A percentile compares a stretch with the other conserved stretches of the same genome.
These are phyloP conservation scores for Trichophyton verrucosum DNA, from an alignment of 2,329 filamentous ascomycete species.

Conservation along the genomic window DNA sequence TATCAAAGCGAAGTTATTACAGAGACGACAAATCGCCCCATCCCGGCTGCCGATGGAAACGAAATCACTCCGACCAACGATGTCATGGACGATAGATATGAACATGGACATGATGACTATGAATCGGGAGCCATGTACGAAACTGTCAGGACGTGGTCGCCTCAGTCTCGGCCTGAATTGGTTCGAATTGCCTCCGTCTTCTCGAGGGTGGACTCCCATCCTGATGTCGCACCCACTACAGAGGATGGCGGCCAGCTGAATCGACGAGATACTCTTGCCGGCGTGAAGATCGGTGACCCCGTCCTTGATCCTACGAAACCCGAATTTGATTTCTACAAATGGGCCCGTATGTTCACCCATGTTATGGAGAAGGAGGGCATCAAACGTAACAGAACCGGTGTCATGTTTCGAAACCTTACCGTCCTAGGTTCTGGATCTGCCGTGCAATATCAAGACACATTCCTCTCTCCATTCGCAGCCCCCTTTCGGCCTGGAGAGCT, in stretches of 20 bases:
- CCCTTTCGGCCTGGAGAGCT: conserved; percentile 48
- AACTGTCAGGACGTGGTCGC: conserved; percentile 8
- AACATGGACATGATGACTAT: background rate
- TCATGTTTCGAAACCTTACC: conserved; percentile 53
- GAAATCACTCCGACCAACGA: background rate
- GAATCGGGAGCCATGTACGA: conserved; percentile 7
- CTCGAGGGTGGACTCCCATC: conserved; percentile 7
- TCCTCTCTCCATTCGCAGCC: conserved; percentile 46
- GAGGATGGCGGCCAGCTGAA: conserved; percentile 5
- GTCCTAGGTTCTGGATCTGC: conserved; percentile 56
- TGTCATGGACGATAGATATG: background rate
- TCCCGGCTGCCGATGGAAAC: background rate
- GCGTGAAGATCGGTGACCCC: conserved; percentile 35
- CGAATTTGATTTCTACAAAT: conserved; percentile 44
- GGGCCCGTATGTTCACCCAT: conserved; percentile 38
- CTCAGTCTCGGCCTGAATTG: conserved; percentile 8
- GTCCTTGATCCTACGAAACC: conserved; percentile 41
- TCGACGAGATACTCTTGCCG: conserved; percentile 25
- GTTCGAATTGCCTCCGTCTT: conserved; percentile 13
- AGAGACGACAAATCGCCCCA: background rate
- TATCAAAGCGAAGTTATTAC: background rate
- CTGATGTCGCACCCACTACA: background rate
- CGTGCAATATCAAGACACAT: conserved; percentile 56
- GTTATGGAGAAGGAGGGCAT: conserved; percentile 45
- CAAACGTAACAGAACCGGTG: conserved; percentile 42